Conservation (phyloP, 331 rosid genomes). For the Spiraea crenata region DNA sequence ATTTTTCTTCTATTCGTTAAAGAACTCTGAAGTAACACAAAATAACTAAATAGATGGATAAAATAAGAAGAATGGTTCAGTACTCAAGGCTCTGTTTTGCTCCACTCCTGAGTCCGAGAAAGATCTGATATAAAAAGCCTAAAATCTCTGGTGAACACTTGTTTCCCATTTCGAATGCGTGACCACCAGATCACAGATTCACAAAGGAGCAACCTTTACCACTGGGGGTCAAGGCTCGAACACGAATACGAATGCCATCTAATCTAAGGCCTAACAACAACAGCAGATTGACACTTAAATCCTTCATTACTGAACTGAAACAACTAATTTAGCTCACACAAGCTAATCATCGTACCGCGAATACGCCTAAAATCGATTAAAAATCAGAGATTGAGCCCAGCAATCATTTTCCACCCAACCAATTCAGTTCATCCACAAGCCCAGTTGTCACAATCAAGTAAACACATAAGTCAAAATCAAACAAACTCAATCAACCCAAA, state of each 20-base stretch:
- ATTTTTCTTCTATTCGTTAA: neutral
- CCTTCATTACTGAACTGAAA: neutral
- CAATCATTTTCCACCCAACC: neutral
- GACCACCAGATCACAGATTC: neutral
- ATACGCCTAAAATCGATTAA: neutral
- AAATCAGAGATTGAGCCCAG: too few species aligned
- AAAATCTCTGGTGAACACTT: neutral
- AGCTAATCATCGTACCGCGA: neutral
- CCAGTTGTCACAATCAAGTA: neutral
- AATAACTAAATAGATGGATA: neutral
- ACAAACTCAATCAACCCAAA: slow-evolving; percentile 13
- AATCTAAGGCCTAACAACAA: neutral
- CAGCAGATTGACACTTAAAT: neutral
- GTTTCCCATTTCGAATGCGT: neutral
- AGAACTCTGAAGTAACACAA: neutral
- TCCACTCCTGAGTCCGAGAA: neutral
- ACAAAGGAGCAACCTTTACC: neutral
- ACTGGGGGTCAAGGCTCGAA: neutral
- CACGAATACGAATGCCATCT: neutral
- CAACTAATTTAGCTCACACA: neutral
- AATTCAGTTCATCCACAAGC: neutral
- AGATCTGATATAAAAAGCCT: neutral
- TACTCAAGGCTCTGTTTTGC: neutral
- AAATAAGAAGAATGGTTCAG: neutral
- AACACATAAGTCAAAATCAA: slow-evolving; percentile 2